phyloP scores from a whole-genome alignment of 257 asterid species.

The Pogostemon cablin region DNA sequence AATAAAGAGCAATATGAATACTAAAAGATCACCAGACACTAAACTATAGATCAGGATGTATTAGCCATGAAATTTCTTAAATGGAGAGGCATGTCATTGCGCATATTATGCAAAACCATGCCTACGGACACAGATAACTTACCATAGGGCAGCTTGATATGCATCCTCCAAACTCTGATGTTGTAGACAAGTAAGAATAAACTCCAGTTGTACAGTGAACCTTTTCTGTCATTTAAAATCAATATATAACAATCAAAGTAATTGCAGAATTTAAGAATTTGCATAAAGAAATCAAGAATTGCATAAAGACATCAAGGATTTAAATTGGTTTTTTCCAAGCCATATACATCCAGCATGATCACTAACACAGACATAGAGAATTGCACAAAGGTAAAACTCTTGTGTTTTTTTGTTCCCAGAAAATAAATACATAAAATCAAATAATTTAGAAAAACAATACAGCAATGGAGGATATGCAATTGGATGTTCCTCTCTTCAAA shows the following conservation, averaged over 20 bases:
- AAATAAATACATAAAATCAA: not conserved
- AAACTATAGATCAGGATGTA: no score
- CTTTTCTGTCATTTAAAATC: conserved; percentile 55
- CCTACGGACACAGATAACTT: conserved; percentile 31
- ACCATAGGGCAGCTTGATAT: conserved; percentile 58
- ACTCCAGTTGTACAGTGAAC: conserved; percentile 65
- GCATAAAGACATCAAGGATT: conserved; percentile 14
- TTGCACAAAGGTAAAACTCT: conserved; percentile 16
- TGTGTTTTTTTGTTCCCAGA: not conserved
- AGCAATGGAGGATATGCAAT: not conserved
- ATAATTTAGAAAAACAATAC: conserved; percentile 5
- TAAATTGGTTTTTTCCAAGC: conserved; percentile 14
- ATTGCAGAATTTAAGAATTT: not conserved
- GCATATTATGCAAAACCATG: conserved; percentile 16
- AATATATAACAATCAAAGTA: conserved; percentile 14
- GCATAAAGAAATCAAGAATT: conserved; percentile 7
- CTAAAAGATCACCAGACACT: no score
- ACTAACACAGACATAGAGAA: not conserved
- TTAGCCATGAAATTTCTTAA: conserved; percentile 4
- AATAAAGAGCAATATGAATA: not conserved
- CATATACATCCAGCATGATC: not conserved
- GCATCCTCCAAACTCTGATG: conserved; percentile 54
- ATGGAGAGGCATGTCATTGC: not conserved
- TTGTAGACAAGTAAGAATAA: conserved; percentile 55
- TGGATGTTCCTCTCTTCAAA: not conserved